These are phyloP conservation scores for Chlorociboria aeruginascens DNA, from an alignment of 495 filamentous ascomycete species.

Conservation along the genomic window DNA sequence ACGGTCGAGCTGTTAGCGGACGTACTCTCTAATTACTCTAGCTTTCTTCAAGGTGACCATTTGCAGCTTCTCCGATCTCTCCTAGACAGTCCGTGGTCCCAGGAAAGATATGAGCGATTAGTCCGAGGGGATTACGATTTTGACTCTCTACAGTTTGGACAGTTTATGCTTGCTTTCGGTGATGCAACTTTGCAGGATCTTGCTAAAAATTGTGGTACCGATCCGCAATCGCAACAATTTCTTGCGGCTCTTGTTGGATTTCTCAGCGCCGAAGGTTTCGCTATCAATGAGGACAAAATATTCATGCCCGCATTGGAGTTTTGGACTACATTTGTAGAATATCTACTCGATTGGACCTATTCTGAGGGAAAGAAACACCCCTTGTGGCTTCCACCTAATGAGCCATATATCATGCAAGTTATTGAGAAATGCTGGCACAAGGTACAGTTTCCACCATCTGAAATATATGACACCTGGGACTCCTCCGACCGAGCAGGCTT, in stretches of 20 bases:
- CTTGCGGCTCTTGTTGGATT: constrained; percentile 46
- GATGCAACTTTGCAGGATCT: constrained; percentile 45
- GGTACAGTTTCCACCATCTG: constrained; percentile 43
- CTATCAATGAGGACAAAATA: constrained; percentile 65
- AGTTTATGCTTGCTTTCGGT: constrained; percentile 58
- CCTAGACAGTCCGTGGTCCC: constrained; percentile 43
- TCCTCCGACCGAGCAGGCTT: constrained; percentile 62
- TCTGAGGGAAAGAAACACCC: constrained; percentile 21
- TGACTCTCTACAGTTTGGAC: constrained; percentile 55
- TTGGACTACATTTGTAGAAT: constrained; percentile 64
- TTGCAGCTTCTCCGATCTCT: constrained; percentile 41
- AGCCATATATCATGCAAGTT: constrained; percentile 35
- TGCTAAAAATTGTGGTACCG: constrained; percentile 21
- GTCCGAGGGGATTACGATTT: constrained; percentile 48
- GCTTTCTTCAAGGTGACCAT: constrained; percentile 45
- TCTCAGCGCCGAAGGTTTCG: constrained; percentile 57
- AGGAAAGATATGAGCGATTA: constrained; percentile 37
- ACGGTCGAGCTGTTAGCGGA: constrained; percentile 55
- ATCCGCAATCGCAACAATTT: constrained; percentile 33
- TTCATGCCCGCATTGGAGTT: constrained; percentile 71
- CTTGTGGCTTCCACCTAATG: constrained; percentile 24
- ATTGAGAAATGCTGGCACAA: constrained; percentile 51
- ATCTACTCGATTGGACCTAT: constrained; percentile 30
- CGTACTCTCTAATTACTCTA: constrained; percentile 48
- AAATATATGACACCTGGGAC: constrained; percentile 50